Evolutionary conservation across 148 eudicot genomes (phyloP).

Genomic region (Spergularia marina): DNA sequence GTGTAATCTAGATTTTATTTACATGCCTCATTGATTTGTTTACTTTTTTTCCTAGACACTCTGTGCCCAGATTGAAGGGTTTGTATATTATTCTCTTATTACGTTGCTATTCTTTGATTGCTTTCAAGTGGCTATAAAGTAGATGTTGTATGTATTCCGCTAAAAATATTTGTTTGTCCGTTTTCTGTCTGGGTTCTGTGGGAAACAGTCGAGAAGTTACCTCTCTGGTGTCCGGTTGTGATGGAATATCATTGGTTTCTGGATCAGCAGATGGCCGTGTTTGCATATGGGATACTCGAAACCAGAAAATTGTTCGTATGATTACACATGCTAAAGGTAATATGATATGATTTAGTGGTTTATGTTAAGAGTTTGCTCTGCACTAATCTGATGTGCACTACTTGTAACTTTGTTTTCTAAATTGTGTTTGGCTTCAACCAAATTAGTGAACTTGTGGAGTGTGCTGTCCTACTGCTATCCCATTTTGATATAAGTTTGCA

Average conservation of each 20-base stretch:
- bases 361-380: background rate
- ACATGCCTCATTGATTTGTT: no score
- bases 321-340: constrained; percentile 82
- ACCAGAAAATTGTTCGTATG: constrained; percentile 59
- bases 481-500: no score
- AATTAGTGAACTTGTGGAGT: background rate
- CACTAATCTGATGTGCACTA: background rate
- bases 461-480: no score
- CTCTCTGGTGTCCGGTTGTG: constrained; percentile 60
- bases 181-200: background rate
- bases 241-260: constrained; percentile 71
- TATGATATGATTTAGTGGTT: background rate
- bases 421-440: background rate
- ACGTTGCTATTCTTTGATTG: background rate
- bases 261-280: constrained; percentile 90
- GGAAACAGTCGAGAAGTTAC: constrained; percentile 75
- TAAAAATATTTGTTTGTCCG: constrained; percentile 3
- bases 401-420: background rate
- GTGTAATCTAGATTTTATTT: no score
- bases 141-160: background rate
- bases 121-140: background rate
- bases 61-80: no score
- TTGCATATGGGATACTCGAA: constrained; percentile 86
- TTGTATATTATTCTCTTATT: background rate
- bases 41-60: no score